Base-by-base conservation (phyloP, 768 basidiomycete genomes). In the Hericium coralloides region DNA sequence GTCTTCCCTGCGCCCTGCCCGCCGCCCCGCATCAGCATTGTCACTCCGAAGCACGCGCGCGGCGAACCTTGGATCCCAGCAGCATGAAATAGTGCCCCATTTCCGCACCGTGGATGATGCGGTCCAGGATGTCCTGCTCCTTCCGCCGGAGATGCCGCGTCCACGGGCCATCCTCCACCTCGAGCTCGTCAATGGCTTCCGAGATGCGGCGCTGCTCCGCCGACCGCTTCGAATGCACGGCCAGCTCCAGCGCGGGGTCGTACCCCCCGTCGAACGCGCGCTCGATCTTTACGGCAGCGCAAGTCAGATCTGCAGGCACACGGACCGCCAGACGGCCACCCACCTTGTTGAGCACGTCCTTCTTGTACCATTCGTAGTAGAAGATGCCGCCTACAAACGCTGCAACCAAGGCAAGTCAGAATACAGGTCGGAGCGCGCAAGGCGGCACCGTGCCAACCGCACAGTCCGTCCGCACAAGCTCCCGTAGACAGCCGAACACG, bases 361-460 rank as follows among this genome's bases (percentile, higher is more conserved):
- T 78, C 69, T 93, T 92, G 73, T 93, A 92, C 86, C 83, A 90
- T 31, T 74, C 73, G 51, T 89, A 69, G 69, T 90, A 90, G 18
- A 77, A 79, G 10, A 87, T 74, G 47, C 90, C 89, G 43, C 88
- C 86, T 15, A 81, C 64, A 63, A 89, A 86, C 12, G 84, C 81
- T 84, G 60, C 31, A 50, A 59, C 36, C 2, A 22, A n/a, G 2
- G 20, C 38, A 25, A 25, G 8, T 31, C 26, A 31, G 26, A 31
- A 17, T n/a, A 43, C 17, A 12, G 15, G 15, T 20, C 2, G 15
- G 14, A 43, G 41, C 39, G 12, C 3, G n/a, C 43, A n/a, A 45
- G n/a, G 2, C 43, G 18, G n/a, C n/a, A 18, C 18, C 18, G 9
- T 7, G 17, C 43, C n/a, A 9, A n/a, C 43, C 41, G 9, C 7